Base-by-base conservation (phyloP, 1,284 basidiomycete genomes). In the Albatrellus sp. region DNA sequence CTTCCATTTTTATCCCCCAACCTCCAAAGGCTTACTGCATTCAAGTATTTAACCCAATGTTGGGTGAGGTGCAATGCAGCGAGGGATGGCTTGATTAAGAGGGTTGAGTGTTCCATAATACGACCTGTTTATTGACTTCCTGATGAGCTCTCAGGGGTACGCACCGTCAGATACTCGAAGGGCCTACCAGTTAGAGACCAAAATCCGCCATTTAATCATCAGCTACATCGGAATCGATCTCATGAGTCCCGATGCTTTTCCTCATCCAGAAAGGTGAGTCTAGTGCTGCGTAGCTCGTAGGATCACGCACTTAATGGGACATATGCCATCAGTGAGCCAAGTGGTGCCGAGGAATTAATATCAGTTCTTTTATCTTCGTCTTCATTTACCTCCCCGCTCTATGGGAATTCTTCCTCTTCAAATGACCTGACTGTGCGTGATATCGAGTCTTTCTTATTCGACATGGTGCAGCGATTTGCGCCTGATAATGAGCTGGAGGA, bases 231-330 rank as follows among this genome's bases (percentile, higher is more conserved):
- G 93, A 7, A 72, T 98, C 47, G 85, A 80, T 12, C 66, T 98
- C 8, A 90, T 94, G 62, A 91, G 93, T 49, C 89, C 93, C 0
- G 80, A 78, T 37, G 93, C 98, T 86, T 98, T 99, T 54, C 87
- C 90, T 40, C 88, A 92, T 56, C 90, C 92, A 0, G 52, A 62
- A 47, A 75, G 75, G 79, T 87, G 61, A 29, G 80, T 71, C 6
- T 38, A 43, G 10, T 19, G 17, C 40, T 47, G 41, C 37, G 33
- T 17, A 40, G n/a, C 17, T 24, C 37, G 40, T 20, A n/a, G 48
- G 24, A 24, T 28, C 32, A 29, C 42, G 45, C 47, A 47, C 47
- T 49, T 31, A 30, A 30, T 12, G 28, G 20, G 49, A 32, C 56
- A 45, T 39, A 7, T 30, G 14, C 29, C 11, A 10, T n/a, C 48